Base-by-base conservation (phyloP, 1,284 basidiomycete genomes). In the Pseudozyma sp. region DNA sequence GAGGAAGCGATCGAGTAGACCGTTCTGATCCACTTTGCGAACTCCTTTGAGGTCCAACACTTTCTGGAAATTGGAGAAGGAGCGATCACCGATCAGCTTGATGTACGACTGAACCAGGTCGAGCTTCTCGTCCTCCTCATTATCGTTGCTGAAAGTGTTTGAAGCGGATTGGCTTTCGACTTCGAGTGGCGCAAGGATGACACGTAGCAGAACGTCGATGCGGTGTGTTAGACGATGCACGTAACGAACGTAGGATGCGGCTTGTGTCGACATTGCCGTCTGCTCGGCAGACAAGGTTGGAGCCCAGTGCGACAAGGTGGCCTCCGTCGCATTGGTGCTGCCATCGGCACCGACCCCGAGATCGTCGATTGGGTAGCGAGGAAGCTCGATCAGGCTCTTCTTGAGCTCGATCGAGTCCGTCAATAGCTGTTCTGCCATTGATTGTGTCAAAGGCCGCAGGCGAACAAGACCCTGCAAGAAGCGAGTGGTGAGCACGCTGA, bases 1-100 rank as follows among this genome's bases (percentile, higher is more conserved):
- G n/a, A 97, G 87, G 87, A 98, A 98, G 16, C 91, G 89, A 85
- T 98, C 95, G 42, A 97, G 88, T 10, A 99, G 89, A 76, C 90
- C 90, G 86, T 95, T 94, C 87, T 97, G 94, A 57, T 93, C 92
- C 10, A 87, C 84, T 68, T 93, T 92, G 0, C 93, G 90, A 0
- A 94, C 48, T 18, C 78, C 83, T 84, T 97, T 97, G 60, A 99
- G 89, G 84, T 99, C 96, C 31, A 99, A 89, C 42, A 93, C 93
- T 89, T 99, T 99, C 88, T 99, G 97, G 87, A 84, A 84, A 67
- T 83, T 84, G 52, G 74, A 60, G 35, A 79, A 78, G 12, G 79
- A 80, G 39, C 82, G 76, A 45, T 83, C 83, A 16, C 67, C 71
- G 21, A 83, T 55, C 1, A 69, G 59, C 11, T 63, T 44, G 59